Conservation (phyloP, 1,139 yeast genomes). For the Yamadazyma aaseri region DNA sequence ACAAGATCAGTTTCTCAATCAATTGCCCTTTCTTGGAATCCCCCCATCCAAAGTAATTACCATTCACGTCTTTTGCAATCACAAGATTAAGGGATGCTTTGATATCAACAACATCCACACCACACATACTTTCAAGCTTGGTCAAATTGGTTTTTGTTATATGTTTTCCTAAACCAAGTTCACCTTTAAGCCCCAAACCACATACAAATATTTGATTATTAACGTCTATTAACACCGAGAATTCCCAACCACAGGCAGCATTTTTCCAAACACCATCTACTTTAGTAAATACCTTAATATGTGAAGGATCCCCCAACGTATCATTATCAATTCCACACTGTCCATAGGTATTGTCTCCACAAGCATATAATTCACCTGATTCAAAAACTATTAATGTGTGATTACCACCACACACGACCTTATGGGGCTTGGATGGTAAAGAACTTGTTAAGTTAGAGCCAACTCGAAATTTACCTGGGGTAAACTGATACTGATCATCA, state of each 20-base stretch:
- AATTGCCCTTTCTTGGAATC: slow-evolving; percentile 75
- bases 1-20: slow-evolving; percentile 24
- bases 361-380: slow-evolving; percentile 51
- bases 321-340: slow-evolving; percentile 45
- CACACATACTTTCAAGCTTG: slow-evolving; percentile 7
- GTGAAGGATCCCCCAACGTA: slow-evolving; percentile 1
- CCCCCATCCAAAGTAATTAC: slow-evolving; percentile 77
- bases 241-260: slow-evolving; percentile 79
- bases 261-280: slow-evolving; percentile 39
- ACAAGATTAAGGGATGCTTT: slow-evolving; percentile 58
- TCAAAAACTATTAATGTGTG: slow-evolving; percentile 66
- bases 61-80: slow-evolving; percentile 41
- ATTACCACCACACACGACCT: slow-evolving; percentile 78
- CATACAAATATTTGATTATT: slow-evolving; percentile 45
- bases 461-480: slow-evolving; percentile 22
- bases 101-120: slow-evolving; percentile 22
- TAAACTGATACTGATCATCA: slow-evolving; percentile 48
- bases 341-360: slow-evolving; percentile 60
- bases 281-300: slow-evolving; percentile 18
- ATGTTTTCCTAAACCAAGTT: slow-evolving; percentile 58
- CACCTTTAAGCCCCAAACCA: slow-evolving; percentile 74
- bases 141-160: slow-evolving; percentile 15
- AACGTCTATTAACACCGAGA: slow-evolving; percentile 49
- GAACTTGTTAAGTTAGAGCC: slow-evolving; percentile 9
- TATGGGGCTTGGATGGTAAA: slow-evolving; percentile 12